A percentile compares a stretch with the other conserved stretches of the same genome.
phyloP scores from a whole-genome alignment of 257 asterid genomes.

The Paraleonurus japonicus region DNA sequence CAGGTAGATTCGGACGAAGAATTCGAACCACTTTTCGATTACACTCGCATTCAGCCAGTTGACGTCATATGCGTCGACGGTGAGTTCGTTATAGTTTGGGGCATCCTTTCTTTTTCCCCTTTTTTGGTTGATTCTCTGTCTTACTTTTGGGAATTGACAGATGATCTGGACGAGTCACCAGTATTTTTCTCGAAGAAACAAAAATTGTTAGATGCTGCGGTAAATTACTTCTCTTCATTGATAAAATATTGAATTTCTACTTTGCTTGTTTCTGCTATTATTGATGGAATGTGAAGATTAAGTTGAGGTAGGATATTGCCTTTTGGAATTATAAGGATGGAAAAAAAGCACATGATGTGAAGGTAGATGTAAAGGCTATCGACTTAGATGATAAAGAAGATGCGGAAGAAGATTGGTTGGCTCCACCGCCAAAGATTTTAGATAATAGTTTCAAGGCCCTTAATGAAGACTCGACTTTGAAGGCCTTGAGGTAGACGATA shows the following conservation, averaged over 20 bases:
- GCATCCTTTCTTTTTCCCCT: neutral
- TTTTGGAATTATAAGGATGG: slow-evolving; percentile 41
- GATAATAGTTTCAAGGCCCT: slow-evolving; percentile 23
- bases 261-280: neutral
- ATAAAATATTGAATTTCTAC: neutral
- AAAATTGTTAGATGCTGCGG: slow-evolving; percentile 42
- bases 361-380: slow-evolving; percentile 34
- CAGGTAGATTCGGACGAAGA: slow-evolving; percentile 71
- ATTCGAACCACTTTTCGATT: slow-evolving; percentile 94
- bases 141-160: slow-evolving; percentile 38
- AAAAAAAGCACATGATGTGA: slow-evolving; percentile 35
- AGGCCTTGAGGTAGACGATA: slow-evolving; percentile 67
- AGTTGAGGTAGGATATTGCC: slow-evolving; percentile 9
- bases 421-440: slow-evolving; percentile 62
- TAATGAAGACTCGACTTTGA: slow-evolving; percentile 66
- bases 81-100: slow-evolving; percentile 20
- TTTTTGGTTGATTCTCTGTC: neutral
- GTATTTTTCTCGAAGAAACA: slow-evolving; percentile 46
- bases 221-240: slow-evolving; percentile 19
- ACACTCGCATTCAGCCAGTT: slow-evolving; percentile 75
- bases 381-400: slow-evolving; percentile 45
- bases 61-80: slow-evolving; percentile 51
- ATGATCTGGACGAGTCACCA: slow-evolving; percentile 63
- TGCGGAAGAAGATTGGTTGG: slow-evolving; percentile 93
- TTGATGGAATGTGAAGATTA: slow-evolving; percentile 14